These are phyloP conservation scores for Kuraishia floccosa DNA, from an alignment of 805 yeast genomes.

Conservation along the genomic window DNA sequence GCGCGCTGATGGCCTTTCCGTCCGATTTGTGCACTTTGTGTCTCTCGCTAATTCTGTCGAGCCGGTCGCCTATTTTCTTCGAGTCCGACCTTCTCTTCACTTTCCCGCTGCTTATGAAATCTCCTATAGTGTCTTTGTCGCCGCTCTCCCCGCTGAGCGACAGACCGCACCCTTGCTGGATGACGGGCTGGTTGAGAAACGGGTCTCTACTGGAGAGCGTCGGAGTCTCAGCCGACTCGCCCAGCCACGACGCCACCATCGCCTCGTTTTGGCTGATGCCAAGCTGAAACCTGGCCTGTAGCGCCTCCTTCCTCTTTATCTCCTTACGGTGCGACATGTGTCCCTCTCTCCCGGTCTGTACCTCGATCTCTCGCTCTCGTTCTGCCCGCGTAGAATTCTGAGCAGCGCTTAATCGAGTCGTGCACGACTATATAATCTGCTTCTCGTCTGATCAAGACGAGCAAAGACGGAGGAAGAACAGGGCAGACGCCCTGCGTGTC, in stretches of 20 bases:
- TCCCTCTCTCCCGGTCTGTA: too few species aligned
- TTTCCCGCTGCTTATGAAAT: slow-evolving; percentile 5
- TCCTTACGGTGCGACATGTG: slow-evolving; percentile 24
- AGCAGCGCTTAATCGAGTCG: too few species aligned
- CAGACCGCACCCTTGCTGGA: slow-evolving; percentile 7
- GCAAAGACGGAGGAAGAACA: too few species aligned
- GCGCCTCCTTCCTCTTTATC: slow-evolving; percentile 27
- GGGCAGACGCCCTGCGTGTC: too few species aligned
- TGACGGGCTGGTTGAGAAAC: slow-evolving; percentile 7
- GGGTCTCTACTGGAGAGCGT: too few species aligned
- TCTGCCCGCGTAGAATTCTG: too few species aligned
- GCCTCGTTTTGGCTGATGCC: slow-evolving; percentile 19
- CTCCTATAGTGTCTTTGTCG: slow-evolving; percentile 6
- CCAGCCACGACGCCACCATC: slow-evolving; percentile 21
- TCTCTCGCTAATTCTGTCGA: slow-evolving; percentile 1
- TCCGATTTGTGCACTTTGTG: slow-evolving; percentile 4
- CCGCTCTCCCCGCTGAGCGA: slow-evolving; percentile 2
- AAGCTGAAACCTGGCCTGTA: slow-evolving; percentile 27
- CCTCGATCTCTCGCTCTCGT: not conserved
- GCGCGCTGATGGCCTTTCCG: slow-evolving; percentile 4
- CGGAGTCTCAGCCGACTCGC: not conserved
- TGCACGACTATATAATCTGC: too few species aligned
- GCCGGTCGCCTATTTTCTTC: too few species aligned
- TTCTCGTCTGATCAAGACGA: too few species aligned
- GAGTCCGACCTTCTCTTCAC: too few species aligned